A percentile compares a stretch with the other conserved stretches of the same genome.
Conservation (phyloP, 768 basidiomycete species). For the Chalciporus piperatus region DNA sequence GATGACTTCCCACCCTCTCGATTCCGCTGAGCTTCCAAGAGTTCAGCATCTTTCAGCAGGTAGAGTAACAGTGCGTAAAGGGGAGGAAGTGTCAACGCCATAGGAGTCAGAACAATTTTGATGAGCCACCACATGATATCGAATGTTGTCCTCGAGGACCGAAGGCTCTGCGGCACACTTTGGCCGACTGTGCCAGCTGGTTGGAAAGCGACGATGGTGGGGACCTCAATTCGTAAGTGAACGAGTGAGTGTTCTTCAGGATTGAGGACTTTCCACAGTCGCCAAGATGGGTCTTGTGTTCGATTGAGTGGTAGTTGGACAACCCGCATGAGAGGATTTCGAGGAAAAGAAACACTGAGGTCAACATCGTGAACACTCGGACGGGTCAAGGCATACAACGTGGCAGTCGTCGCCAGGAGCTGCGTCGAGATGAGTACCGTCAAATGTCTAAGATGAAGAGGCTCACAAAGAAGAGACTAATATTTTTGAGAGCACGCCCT, state of each 20-base stretch:
- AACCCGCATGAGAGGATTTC: slow-evolving; percentile 34
- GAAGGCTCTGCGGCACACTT: slow-evolving; percentile 33
- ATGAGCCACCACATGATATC: slow-evolving; percentile 68
- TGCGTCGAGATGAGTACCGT: slow-evolving; percentile 29
- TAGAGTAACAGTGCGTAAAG: slow-evolving; percentile 81
- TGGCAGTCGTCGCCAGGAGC: slow-evolving; percentile 75
- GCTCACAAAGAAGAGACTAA: slow-evolving; percentile 75
- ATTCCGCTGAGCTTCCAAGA: slow-evolving; percentile 81
- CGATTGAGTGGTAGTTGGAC: slow-evolving; percentile 29
- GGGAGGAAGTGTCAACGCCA: slow-evolving; percentile 67
- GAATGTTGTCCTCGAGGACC: slow-evolving; percentile 47
- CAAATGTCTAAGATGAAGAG: neutral
- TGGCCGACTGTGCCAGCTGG: slow-evolving; percentile 34
- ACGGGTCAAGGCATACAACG: slow-evolving; percentile 71
- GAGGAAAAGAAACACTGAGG: slow-evolving; percentile 14
- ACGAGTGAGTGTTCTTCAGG: slow-evolving; percentile 62
- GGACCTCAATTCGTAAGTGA: slow-evolving; percentile 79
- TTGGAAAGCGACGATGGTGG: slow-evolving; percentile 68
- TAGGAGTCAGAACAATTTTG: slow-evolving; percentile 84
- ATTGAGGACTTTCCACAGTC: slow-evolving; percentile 77
- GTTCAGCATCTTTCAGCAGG: slow-evolving; percentile 86
- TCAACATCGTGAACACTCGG: slow-evolving; percentile 37
- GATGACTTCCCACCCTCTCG: slow-evolving; percentile 45
- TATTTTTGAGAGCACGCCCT: slow-evolving; percentile 71
- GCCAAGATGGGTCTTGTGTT: slow-evolving; percentile 51